These are phyloP conservation scores for Moniliophthora roreri DNA, from an alignment of 1,284 basidiomycete genomes.

Conservation along the genomic window DNA sequence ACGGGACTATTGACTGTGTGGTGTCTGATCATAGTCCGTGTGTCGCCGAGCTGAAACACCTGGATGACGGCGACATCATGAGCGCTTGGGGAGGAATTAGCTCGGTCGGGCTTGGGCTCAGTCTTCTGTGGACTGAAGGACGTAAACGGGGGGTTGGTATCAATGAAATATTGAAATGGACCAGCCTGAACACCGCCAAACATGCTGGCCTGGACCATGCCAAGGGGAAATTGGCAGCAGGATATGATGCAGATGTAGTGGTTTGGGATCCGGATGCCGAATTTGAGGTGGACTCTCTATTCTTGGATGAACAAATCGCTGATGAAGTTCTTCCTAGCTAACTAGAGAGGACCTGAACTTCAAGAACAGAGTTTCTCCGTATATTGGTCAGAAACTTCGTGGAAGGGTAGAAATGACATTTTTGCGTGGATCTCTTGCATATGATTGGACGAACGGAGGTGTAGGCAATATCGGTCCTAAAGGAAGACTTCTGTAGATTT, in stretches of 20 bases:
- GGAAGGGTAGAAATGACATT: constrained; percentile 78
- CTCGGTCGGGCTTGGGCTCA: constrained; percentile 84
- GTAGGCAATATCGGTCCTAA: constrained; percentile 10
- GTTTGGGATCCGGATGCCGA: constrained; percentile 77
- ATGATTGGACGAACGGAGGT: constrained; percentile 36
- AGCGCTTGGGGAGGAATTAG: constrained; percentile 92
- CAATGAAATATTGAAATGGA: constrained; percentile 72
- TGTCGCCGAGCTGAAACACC: constrained; percentile 74
- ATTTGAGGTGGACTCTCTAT: constrained; percentile 52
- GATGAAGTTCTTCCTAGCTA: constrained; percentile 45
- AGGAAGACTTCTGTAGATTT: constrained; percentile 14
- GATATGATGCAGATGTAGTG: constrained; percentile 83
- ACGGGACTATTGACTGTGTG: constrained; percentile 84
- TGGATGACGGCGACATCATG: constrained; percentile 83
- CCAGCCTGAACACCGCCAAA: constrained; percentile 66
- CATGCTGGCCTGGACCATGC: constrained; percentile 69
- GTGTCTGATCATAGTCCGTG: constrained; percentile 96
- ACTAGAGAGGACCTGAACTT: constrained; percentile 74
- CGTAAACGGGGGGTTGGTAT: constrained; percentile 58
- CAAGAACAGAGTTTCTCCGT: constrained; percentile 92
- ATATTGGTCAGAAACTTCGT: constrained; percentile 69
- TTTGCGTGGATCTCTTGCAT: constrained; percentile 72
- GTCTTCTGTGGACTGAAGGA: constrained; percentile 83
- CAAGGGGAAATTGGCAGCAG: constrained; percentile 75
- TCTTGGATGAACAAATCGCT: constrained; percentile 1